Evolutionary conservation across 306 rosid species (phyloP).

Genomic region (Lagenaria siceraria): DNA sequence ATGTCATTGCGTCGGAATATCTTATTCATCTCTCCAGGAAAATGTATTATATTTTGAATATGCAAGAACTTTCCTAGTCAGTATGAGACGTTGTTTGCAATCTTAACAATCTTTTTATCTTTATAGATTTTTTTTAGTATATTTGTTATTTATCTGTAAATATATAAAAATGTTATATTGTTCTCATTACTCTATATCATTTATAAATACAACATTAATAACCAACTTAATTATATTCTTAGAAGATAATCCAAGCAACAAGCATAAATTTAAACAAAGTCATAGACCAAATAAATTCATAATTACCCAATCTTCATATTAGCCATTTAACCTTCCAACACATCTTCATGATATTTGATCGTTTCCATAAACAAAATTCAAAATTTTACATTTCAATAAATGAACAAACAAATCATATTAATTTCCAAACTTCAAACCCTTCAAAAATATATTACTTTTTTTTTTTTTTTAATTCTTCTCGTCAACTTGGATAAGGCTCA

Average conservation of each 20-base stretch:
- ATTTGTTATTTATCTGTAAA: too few species aligned
- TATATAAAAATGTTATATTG: too few species aligned
- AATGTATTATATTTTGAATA: too few species aligned
- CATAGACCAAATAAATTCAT: not conserved
- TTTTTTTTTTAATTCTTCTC: not conserved
- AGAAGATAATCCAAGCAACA: not conserved
- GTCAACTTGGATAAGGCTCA: slow-evolving; percentile 2
- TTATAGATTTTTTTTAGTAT: too few species aligned
- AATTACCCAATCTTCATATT: not conserved
- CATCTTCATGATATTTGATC: not conserved
- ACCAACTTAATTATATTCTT: too few species aligned
- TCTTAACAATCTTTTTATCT: too few species aligned
- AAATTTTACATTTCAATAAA: not conserved
- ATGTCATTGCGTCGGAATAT: too few species aligned
- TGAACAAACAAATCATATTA: not conserved
- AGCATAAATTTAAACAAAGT: not conserved
- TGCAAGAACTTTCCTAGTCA: too few species aligned
- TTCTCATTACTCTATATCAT: too few species aligned
- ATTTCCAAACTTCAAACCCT: not conserved
- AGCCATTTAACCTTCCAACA: not conserved
- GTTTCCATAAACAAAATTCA: not conserved
- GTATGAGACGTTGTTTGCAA: too few species aligned
- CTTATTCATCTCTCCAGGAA: too few species aligned
- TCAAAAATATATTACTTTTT: not conserved
- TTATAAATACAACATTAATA: too few species aligned